Base-by-base conservation (phyloP, 305 asterid species). In the Fraxinus greggii region DNA sequence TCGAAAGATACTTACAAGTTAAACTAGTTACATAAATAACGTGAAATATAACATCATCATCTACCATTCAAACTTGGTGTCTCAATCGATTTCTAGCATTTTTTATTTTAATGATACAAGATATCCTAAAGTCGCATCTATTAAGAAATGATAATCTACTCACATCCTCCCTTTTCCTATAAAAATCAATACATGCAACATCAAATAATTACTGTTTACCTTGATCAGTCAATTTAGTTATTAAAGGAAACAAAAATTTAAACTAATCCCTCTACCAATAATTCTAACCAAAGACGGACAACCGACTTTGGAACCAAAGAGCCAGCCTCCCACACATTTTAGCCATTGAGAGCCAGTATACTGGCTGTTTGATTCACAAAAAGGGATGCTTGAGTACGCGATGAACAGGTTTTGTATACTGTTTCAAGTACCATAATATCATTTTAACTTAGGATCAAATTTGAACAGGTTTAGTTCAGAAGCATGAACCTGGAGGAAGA, bases 401-500 rank as follows among this genome's bases (percentile, higher is more conserved):
- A 15, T 15, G 23, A 5, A 12, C 35, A 63, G 4, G 38, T 63
- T 15, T 21, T 17, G 63, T 19, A 17, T 13, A 29, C 24, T 28
- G 28, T 21, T 6, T 5, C 1, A 21, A 78, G 7, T 35, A 45
- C 17, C 4, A 24, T 65, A 40, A 5, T 0, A 23, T 10, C 75
- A 69, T 19, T 23, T 1, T 0, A 54, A n/a, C 65, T 24, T 12
- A 1, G 38, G 7, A 69, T 3, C 75, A 24, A 42, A 15, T 45
- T 7, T 28, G 77, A 29, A 15, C 10, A n/a, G n/a, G 40, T 31
- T 28, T 28, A 7, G 78, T 59, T 13, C 9, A 48, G 26, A 72
- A 26, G 28, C 23, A 15, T 73, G 45, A 28, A 88, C 88, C 90
- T 76, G 91, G 90, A 17, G 90, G 90, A 65, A 89, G 91, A 72